These are phyloP conservation scores for Paragyromitra xinjiangensis DNA, from an alignment of 495 filamentous ascomycete species.

Conservation along the genomic window DNA sequence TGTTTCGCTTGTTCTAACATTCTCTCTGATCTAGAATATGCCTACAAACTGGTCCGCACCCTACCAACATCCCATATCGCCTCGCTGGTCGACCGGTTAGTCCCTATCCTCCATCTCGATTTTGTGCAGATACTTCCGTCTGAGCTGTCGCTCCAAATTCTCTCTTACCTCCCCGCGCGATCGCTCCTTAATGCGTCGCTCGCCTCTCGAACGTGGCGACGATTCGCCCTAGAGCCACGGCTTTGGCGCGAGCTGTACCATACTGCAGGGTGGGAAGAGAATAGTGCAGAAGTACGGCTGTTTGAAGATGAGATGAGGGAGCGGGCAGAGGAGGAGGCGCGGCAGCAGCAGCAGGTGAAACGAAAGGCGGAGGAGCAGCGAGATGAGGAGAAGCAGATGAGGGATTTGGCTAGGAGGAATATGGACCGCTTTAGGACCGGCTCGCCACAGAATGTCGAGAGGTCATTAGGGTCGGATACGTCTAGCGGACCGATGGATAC, in stretches of 20 bases:
- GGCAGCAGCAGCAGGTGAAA: slow-evolving; percentile 53
- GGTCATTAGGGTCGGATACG: slow-evolving; percentile 15
- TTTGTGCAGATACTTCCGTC: slow-evolving; percentile 84
- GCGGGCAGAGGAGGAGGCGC: slow-evolving; percentile 61
- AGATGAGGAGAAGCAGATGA: slow-evolving; percentile 58
- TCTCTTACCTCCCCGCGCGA: slow-evolving; percentile 80
- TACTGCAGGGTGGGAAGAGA: slow-evolving; percentile 82
- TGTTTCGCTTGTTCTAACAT: slow-evolving; percentile 30
- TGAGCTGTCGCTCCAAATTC: slow-evolving; percentile 86
- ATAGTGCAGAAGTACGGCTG: slow-evolving; percentile 68
- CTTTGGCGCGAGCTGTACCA: slow-evolving; percentile 86
- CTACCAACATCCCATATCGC: slow-evolving; percentile 57
- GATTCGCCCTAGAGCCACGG: slow-evolving; percentile 79
- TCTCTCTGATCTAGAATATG: slow-evolving; percentile 54
- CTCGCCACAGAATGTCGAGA: slow-evolving; percentile 14
- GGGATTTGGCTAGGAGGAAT: slow-evolving; percentile 45
- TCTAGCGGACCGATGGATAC: slow-evolving; percentile 50
- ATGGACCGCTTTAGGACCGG: slow-evolving; percentile 44
- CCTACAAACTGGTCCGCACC: slow-evolving; percentile 58
- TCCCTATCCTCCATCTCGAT: slow-evolving; percentile 73
- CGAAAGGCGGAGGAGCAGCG: slow-evolving; percentile 56
- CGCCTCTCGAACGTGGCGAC: slow-evolving; percentile 82
- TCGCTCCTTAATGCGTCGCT: slow-evolving; percentile 80
- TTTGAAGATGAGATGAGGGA: slow-evolving; percentile 71
- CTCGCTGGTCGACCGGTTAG: slow-evolving; percentile 55